Conservation (phyloP, 148 eudicot species). For the Rhododendron mucronatum region DNA sequence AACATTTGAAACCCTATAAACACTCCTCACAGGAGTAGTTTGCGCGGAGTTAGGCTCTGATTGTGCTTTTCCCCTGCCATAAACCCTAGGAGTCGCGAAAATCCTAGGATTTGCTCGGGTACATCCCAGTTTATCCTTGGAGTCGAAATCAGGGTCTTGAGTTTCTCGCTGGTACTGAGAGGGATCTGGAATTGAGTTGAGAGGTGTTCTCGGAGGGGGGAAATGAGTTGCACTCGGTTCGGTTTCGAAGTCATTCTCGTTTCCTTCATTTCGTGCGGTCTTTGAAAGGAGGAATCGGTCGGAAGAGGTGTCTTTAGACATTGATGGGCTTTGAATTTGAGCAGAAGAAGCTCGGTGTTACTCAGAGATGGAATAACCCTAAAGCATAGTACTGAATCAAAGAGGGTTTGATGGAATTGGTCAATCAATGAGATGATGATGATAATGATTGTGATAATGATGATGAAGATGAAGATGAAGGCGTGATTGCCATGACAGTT, state of each 20-base stretch:
- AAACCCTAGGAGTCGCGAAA: conserved; percentile 24
- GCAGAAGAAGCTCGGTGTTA: not conserved
- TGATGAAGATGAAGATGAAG: not conserved
- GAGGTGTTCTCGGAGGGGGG: conserved; percentile 42
- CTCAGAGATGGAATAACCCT: not conserved
- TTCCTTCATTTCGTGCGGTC: conserved; percentile 15
- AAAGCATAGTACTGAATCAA: not conserved
- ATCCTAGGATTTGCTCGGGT: not conserved
- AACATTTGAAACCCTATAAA: conserved; percentile 18
- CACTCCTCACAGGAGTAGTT: conserved; percentile 42
- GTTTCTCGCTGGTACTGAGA: conserved; percentile 21
- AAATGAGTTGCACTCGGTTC: conserved; percentile 5
- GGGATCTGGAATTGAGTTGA: conserved; percentile 53
- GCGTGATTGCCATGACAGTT: not conserved
- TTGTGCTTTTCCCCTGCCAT: conserved; percentile 24
- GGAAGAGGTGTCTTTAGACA: conserved; percentile 26
- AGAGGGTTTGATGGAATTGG: not conserved
- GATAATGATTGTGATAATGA: not conserved
- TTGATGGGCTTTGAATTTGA: not conserved
- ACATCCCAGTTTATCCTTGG: conserved; percentile 10
- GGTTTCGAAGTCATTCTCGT: conserved; percentile 34
- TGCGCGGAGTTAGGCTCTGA: conserved; percentile 41
- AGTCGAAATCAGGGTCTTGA: conserved; percentile 15
- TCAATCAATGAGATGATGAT: not conserved
- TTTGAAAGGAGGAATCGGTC: conserved; percentile 1